These are phyloP conservation scores for Batrachochytrium dendrobatidis DNA, from an alignment of 371 early-diverging fungal genomes.

Conservation along the genomic window DNA sequence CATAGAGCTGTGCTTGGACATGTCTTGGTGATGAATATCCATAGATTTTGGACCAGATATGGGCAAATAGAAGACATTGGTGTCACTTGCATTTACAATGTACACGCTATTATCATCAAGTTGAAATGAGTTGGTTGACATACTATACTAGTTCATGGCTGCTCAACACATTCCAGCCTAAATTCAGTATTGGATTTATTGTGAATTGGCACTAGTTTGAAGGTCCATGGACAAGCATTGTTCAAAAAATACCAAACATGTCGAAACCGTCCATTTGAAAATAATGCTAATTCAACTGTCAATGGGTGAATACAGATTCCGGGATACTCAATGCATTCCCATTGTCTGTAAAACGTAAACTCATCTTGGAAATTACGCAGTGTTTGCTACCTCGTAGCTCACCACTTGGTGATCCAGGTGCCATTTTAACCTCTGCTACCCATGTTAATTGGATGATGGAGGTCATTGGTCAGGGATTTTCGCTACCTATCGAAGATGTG, in stretches of 20 bases:
- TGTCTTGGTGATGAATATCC: no score
- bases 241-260: no score
- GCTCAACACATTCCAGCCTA: not conserved
- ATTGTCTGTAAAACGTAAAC: conserved; percentile 48
- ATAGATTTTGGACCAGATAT: not conserved
- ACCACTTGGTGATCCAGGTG: conserved; percentile 9
- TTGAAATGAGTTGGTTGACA: not conserved
- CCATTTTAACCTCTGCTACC: conserved; percentile 20
- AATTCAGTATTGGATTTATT: not conserved
- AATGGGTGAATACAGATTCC: no score
- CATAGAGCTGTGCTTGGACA: no score
- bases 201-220: not conserved
- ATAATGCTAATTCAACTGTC: no score
- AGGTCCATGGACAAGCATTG: no score
- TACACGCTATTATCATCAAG: no score
- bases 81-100: not conserved
- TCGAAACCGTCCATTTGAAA: no score
- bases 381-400: conserved; percentile 36
- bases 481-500: conserved; percentile 68
- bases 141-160: not conserved
- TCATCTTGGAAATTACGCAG: conserved; percentile 58
- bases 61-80: not conserved
- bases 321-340: conserved; percentile 61
- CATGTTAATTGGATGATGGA: conserved; percentile 83
- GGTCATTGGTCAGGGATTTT: conserved; percentile 72